phyloP scores from a whole-genome alignment of 768 basidiomycete genomes.

The Bullera alba region DNA sequence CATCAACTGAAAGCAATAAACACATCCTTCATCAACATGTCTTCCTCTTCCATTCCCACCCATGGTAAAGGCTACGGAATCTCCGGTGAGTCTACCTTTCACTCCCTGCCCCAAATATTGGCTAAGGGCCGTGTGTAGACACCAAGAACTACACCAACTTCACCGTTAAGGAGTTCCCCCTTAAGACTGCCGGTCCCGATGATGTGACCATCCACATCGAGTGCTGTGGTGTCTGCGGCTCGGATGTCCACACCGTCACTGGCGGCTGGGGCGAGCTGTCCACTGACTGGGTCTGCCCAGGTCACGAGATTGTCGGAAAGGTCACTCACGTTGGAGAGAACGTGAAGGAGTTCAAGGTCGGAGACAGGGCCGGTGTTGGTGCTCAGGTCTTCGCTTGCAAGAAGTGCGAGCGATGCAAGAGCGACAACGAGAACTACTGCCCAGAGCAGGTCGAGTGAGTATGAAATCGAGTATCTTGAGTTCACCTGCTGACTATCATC shows the following conservation, averaged over 20 bases:
- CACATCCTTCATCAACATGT: background rate
- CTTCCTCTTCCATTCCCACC: constrained; percentile 9
- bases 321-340: constrained; percentile 55
- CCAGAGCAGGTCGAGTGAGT: constrained; percentile 43
- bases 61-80: constrained; percentile 33
- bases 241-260: constrained; percentile 53
- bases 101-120: background rate
- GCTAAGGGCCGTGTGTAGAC: constrained; percentile 3
- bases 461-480: background rate
- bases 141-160: constrained; percentile 40
- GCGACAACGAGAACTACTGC: constrained; percentile 52
- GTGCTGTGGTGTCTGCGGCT: constrained; percentile 51
- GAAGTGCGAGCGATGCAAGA: constrained; percentile 46
- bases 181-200: constrained; percentile 31
- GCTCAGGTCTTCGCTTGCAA: constrained; percentile 56
- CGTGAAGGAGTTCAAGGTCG: constrained; percentile 55
- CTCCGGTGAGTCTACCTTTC: constrained; percentile 15
- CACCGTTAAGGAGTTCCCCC: constrained; percentile 31
- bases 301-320: constrained; percentile 57
- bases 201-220: constrained; percentile 42
- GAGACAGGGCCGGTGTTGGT: constrained; percentile 56
- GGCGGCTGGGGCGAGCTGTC: constrained; percentile 48
- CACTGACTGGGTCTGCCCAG: constrained; percentile 25
- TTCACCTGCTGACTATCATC: background rate
- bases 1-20: too few relatives aligned